These are phyloP conservation scores for Clathrospora elynae DNA, from an alignment of 2,329 filamentous ascomycete species.

Conservation along the genomic window DNA sequence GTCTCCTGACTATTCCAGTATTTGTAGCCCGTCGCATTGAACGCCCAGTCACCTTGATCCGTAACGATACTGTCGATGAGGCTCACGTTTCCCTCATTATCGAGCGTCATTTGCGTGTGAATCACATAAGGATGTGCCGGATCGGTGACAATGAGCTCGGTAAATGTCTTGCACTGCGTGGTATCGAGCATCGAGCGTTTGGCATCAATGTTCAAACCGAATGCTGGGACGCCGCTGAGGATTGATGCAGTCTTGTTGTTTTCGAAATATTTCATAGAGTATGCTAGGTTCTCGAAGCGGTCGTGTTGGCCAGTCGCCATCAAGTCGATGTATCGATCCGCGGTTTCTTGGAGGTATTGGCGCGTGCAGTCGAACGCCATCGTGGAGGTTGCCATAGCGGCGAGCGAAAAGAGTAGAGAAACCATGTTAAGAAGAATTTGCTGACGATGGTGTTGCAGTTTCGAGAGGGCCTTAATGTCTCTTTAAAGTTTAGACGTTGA, in stretches of 20 bases:
- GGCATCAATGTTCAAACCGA: constrained; percentile 23
- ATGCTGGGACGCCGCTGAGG: constrained; percentile 21
- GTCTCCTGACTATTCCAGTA: constrained; percentile 23
- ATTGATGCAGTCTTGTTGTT: constrained; percentile 22
- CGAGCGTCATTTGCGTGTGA: constrained; percentile 30
- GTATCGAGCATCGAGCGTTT: constrained; percentile 29
- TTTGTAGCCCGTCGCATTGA: constrained; percentile 33
- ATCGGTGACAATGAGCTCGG: constrained; percentile 29
- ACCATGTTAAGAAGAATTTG: constrained; percentile 3
- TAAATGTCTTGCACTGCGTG: constrained; percentile 32
- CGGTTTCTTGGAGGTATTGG: constrained; percentile 9
- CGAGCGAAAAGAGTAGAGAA: not conserved
- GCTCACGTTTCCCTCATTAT: constrained; percentile 14
- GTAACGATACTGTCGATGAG: constrained; percentile 34
- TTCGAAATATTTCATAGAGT: constrained; percentile 27
- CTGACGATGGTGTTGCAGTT: no score
- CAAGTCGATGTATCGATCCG: constrained; percentile 12
- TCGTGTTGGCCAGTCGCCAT: constrained; percentile 25
- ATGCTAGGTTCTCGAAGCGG: constrained; percentile 22
- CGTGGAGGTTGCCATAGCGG: not conserved
- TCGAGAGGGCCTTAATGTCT: no score
- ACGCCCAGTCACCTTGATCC: constrained; percentile 35
- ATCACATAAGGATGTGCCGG: constrained; percentile 32
- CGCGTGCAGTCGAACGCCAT: constrained; percentile 18
- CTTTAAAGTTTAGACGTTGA: no score